Base-by-base conservation (phyloP, 1,139 yeast genomes). In the Debaryomyces udenii region DNA sequence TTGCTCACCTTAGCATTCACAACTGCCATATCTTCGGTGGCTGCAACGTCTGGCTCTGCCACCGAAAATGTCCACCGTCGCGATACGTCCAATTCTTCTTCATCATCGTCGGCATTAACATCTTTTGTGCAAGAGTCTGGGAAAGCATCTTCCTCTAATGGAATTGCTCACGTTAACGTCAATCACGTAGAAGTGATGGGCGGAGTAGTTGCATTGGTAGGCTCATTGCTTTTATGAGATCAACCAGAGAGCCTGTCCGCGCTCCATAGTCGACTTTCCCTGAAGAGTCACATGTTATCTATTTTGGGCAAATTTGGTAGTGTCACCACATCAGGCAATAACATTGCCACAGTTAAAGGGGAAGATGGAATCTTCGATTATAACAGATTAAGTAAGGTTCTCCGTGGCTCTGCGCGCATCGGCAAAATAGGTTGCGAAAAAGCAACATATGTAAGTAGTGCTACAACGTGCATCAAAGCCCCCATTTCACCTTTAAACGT, bases 341-440 rank as follows among this genome's bases (percentile, higher is more conserved):
- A 20, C 22, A 20, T 20, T 20, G 22, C 22, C 22, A 20, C 22
- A 20, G 7, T 20, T 7, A 20, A 20, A 7, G 22, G 22, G 22
- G 22, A 20, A 5, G 14, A 20, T 32, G 28, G 37, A 14, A 6
- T 34, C 28, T 26, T 26, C 14, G 24, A 6, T 22, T 9, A 7
- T 26, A 11, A 6, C 6, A 10, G 28, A 10, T 10, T 11, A 6
- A 11, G 5, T 6, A 26, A 20, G 22, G 22, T 6, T 20, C 22
- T 20, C n/a, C 7, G 22, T 20, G 5, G 22, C 7, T 20, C 22
- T 7, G 7, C 22, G 22, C 22, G 22, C 22, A 20, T 5, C 22
- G 22, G 22, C 23, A 26, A n/a, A 34, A 34, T 34, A 34, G 37
- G 37, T 34, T 34, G 37, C 37, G 37, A 34, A 34, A 34, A 26